A percentile compares a stretch with the other conserved stretches of the same genome.
Conservation (phyloP, 148 eudicot species). For the Vaccinium macrocarpon region DNA sequence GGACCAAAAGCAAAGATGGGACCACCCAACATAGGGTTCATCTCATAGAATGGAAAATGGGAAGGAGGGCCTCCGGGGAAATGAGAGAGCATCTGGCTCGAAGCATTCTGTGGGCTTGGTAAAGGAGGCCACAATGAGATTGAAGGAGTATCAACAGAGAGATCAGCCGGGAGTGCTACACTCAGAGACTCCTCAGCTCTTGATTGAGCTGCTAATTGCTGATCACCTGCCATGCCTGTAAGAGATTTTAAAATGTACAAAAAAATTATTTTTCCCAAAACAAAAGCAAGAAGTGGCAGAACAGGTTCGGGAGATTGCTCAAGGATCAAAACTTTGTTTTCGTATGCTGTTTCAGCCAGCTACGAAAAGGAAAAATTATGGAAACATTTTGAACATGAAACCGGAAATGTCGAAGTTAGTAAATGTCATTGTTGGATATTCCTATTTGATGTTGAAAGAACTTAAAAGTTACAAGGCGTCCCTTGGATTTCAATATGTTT, state of each 20-base stretch:
- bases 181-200: constrained; percentile 66
- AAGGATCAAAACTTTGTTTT: not conserved
- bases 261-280: not conserved
- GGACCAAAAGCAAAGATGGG: constrained; percentile 83
- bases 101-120: constrained; percentile 80
- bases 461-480: too few relatives aligned
- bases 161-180: constrained; percentile 96
- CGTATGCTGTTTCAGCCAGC: not conserved
- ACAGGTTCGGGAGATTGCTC: not conserved
- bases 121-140: constrained; percentile 91
- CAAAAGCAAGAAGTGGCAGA: not conserved
- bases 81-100: constrained; percentile 71
- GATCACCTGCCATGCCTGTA: constrained; percentile 54
- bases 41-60: constrained; percentile 86
- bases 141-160: constrained; percentile 84
- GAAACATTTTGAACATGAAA: not conserved
- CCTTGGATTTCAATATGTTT: not conserved
- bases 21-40: constrained; percentile 85
- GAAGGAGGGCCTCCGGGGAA: constrained; percentile 72
- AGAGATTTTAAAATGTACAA: constrained; percentile 8
- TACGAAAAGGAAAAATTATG: not conserved
- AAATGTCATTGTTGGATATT: not conserved
- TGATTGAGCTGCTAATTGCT: constrained; percentile 44
- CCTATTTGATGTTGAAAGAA: not conserved
- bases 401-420: not conserved